These are phyloP conservation scores for Linum lewisii DNA, from an alignment of 345 rosid species.

Conservation along the genomic window DNA sequence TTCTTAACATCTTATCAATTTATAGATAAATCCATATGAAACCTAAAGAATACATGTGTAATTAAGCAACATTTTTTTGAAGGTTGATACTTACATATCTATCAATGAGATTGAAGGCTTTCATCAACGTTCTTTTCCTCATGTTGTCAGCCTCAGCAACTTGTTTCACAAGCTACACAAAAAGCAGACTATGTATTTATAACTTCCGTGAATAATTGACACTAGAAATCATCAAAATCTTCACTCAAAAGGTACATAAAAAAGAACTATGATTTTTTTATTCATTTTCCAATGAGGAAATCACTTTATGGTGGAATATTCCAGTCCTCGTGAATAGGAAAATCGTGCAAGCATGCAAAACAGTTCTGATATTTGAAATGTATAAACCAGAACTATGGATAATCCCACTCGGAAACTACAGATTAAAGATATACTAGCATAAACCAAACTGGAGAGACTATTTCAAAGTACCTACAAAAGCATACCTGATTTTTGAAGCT, in stretches of 20 bases:
- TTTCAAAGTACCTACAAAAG: neutral
- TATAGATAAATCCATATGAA: no score
- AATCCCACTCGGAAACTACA: no score
- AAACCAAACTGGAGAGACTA: neutral
- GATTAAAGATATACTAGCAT: neutral
- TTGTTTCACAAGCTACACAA: conserved; percentile 80
- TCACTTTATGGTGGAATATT: neutral
- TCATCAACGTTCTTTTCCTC: conserved; percentile 55
- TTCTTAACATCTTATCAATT: no score
- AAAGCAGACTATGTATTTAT: conserved; percentile 6
- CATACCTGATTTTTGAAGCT: conserved; percentile 90
- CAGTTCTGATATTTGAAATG: no score
- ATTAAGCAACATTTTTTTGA: no score
- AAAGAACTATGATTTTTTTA: neutral
- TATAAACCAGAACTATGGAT: no score
- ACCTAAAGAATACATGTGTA: no score
- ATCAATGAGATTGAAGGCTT: conserved; percentile 82
- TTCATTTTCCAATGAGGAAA: conserved; percentile 3
- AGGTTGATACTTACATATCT: conserved; percentile 41
- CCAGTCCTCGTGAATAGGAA: no score
- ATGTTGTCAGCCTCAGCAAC: conserved; percentile 60
- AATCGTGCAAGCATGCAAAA: no score
- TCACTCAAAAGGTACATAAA: no score
- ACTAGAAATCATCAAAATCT: neutral
- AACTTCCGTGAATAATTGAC: neutral